These are phyloP conservation scores for Gypsophila paniculata DNA, from an alignment of 179 eudicot species.

Conservation along the genomic window DNA sequence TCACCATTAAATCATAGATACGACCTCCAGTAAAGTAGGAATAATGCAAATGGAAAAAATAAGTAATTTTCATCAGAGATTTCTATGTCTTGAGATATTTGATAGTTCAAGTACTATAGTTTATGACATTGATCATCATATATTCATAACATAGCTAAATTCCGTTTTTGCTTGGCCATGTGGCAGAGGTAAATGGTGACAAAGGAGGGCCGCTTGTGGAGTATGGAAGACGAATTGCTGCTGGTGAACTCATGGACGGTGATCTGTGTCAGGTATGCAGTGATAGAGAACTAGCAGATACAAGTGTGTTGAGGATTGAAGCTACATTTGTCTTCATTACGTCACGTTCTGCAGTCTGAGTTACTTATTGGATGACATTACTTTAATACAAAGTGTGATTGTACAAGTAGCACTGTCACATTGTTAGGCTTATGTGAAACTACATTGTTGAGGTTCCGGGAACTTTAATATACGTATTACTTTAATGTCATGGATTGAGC, in stretches of 20 bases:
- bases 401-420: background rate
- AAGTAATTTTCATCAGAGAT: background rate
- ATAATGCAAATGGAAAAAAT: too few species aligned
- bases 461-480: background rate
- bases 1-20: too few species aligned
- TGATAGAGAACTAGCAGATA: background rate
- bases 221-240: conserved; percentile 68
- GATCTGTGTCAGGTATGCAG: conserved; percentile 67
- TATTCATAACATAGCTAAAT: background rate
- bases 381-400: background rate
- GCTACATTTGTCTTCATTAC: background rate
- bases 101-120: background rate
- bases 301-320: background rate
- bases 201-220: conserved; percentile 73
- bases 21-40: too few species aligned
- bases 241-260: conserved; percentile 77
- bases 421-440: background rate
- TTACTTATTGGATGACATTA: background rate
- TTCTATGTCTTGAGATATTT: too few species aligned
- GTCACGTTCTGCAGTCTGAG: background rate
- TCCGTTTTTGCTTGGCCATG: conserved; percentile 11
- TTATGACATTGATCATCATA: background rate
- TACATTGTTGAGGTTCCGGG: background rate
- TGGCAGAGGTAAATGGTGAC: conserved; percentile 34
- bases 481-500: background rate